Percentiles rank a stretch among this genome's conserved stretches.
Evolutionary conservation across 768 basidiomycete genomes (phyloP).

Genomic region (Rubroboletus pulcherrimus): DNA sequence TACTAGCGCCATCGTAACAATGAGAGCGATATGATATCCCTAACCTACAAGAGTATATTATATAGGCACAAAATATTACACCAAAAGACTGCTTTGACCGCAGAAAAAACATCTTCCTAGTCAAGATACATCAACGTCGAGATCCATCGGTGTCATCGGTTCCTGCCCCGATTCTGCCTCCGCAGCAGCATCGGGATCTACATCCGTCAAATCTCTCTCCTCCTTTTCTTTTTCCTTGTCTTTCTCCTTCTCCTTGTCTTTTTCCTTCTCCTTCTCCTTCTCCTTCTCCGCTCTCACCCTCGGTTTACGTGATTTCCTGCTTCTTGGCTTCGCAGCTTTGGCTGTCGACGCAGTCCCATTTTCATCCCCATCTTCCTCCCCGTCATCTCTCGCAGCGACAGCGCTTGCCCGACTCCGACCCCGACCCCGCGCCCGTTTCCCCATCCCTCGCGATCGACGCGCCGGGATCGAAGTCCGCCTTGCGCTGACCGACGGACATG

Average conservation of each 20-base stretch:
- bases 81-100: neutral
- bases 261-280: slow-evolving; percentile 26
- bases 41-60: neutral
- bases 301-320: slow-evolving; percentile 24
- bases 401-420: slow-evolving; percentile 33
- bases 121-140: slow-evolving; percentile 39
- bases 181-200: slow-evolving; percentile 27
- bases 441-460: slow-evolving; percentile 23
- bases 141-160: slow-evolving; percentile 36
- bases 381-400: slow-evolving; percentile 28
- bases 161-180: slow-evolving; percentile 33
- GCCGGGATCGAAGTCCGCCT: slow-evolving; percentile 10
- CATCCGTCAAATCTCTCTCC: slow-evolving; percentile 30
- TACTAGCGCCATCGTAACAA: neutral
- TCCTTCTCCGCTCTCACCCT: slow-evolving; percentile 20
- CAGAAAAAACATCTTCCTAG: slow-evolving; percentile 32
- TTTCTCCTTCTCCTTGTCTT: slow-evolving; percentile 17
- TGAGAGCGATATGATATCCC: neutral
- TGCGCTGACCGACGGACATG: slow-evolving; percentile 28
- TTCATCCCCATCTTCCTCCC: slow-evolving; percentile 39
- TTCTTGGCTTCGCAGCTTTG: slow-evolving; percentile 33
- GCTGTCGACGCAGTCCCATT: slow-evolving; percentile 17
- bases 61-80: neutral
- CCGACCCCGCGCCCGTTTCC: slow-evolving; percentile 31
- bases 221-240: slow-evolving; percentile 19